Base-by-base conservation (phyloP, 352 stramenopile genomes). In the Phytophthora agathidicida region DNA sequence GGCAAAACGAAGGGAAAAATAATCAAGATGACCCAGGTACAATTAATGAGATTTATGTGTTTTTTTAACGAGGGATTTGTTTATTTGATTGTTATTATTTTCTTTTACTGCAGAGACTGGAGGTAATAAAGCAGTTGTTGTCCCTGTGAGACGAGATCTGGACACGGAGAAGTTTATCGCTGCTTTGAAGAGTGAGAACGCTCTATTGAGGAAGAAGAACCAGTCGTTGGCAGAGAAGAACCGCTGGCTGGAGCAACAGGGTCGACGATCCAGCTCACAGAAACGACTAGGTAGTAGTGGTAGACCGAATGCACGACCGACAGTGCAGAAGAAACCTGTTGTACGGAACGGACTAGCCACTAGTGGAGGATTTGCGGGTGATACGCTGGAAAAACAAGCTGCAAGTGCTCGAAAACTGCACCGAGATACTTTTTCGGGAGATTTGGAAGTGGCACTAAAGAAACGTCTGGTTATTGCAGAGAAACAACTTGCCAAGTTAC, bases 161-260 rank as follows among this genome's bases (percentile, higher is more conserved):
- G 87, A 94, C 38, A 83, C 82, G 9, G 88, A 96, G 36, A 86
- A 83, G 41, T 93, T 95, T 48, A 79, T 95, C 13, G 69, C 85
- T n/a, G 75, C 73, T 4, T 64, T 96, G 35, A 89, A 90, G 54
- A 85, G 54, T 28, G 86, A 96, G 42, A 96, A 93, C 41, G 45
- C 60, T 5, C 47, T 54, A n/a, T 44, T 96, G 23, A 72, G 80
- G 22, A 93, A 87, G 58, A 92, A 94, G 47, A 90, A 81, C 11
- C 80, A 95, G 39, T 30, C 54, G 22, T 48, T 95, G 17, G 65
- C 77, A 28, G 80, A 92, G 44, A 89, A 83, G 57, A 94, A 92
- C 32, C 80, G 80, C 1, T 60, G 71, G 33, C 50, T 94, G 26
- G 65, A 88, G 46, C 80, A 90, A 26, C 43, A 68, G 32, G 35